These are phyloP conservation scores for Fusarium abutilonis DNA, from an alignment of 2,329 filamentous ascomycete species.

Conservation along the genomic window DNA sequence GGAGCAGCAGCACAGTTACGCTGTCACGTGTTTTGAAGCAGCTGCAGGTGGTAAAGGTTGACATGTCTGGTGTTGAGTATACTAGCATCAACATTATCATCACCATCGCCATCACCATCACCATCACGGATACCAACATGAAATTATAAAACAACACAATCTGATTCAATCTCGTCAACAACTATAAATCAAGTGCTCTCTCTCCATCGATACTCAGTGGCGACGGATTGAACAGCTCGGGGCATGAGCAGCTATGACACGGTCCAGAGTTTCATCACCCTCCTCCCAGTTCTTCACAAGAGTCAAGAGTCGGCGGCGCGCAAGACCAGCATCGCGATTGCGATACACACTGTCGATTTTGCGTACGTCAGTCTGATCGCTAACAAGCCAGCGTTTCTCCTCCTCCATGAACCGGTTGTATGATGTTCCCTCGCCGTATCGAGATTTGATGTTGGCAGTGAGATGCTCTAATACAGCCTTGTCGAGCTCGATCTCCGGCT, in stretches of 20 bases:
- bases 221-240: conserved; percentile 43
- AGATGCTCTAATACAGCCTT: conserved; percentile 48
- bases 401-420: conserved; percentile 49
- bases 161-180: conserved; percentile 3
- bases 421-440: conserved; percentile 47
- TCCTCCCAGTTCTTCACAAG: conserved; percentile 55
- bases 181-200: conserved; percentile 2
- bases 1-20: no score
- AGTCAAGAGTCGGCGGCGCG: conserved; percentile 49
- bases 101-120: neutral
- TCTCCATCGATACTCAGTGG: conserved; percentile 2
- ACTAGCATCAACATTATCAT: neutral
- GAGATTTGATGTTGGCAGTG: conserved; percentile 46
- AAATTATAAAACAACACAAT: neutral
- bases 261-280: conserved; percentile 51
- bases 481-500: conserved; percentile 43
- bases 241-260: conserved; percentile 49
- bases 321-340: conserved; percentile 53
- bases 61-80: neutral
- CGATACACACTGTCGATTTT: conserved; percentile 58
- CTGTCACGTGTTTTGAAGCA: neutral
- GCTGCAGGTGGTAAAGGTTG: neutral
- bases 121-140: neutral
- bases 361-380: conserved; percentile 52
- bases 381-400: conserved; percentile 54